phyloP scores from a whole-genome alignment of 176 grass and related monocot species.

The Zizania latifolia region DNA sequence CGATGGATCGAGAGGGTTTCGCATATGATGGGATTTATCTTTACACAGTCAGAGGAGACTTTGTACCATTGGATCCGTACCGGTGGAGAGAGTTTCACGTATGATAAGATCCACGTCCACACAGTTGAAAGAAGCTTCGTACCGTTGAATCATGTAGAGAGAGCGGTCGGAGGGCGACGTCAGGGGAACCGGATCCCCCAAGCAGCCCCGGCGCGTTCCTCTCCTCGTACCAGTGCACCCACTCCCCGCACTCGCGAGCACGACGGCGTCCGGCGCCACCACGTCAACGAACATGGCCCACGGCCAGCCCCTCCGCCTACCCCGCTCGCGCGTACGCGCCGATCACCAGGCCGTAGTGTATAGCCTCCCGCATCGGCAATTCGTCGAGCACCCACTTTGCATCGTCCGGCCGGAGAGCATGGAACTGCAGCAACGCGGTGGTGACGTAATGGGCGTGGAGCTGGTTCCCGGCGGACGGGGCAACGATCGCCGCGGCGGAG shows the following conservation, averaged over 20 bases:
- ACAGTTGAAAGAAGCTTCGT: too few species aligned
- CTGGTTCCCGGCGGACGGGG: slow-evolving; percentile 38
- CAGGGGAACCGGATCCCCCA: too few species aligned
- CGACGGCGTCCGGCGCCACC: slow-evolving; percentile 52
- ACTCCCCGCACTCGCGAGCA: slow-evolving; percentile 54
- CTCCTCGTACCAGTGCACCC: slow-evolving; percentile 57
- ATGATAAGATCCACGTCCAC: too few species aligned
- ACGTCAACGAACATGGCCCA: slow-evolving; percentile 43
- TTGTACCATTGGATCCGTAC: too few species aligned
- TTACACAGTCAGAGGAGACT: too few species aligned
- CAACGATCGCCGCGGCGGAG: slow-evolving; percentile 37
- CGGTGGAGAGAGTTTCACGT: too few species aligned
- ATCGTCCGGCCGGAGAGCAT: slow-evolving; percentile 25
- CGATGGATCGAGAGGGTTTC: too few species aligned
- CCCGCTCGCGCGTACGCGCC: slow-evolving; percentile 44
- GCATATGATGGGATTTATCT: too few species aligned
- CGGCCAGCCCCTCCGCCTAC: slow-evolving; percentile 33
- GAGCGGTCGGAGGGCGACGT: too few species aligned
- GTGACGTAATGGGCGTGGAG: slow-evolving; percentile 67
- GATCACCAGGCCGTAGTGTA: slow-evolving; percentile 82
- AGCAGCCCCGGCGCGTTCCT: slow-evolving; percentile 11
- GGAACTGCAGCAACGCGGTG: slow-evolving; percentile 59
- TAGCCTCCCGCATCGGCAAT: slow-evolving; percentile 40
- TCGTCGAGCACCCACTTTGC: slow-evolving; percentile 59
- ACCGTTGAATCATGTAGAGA: too few species aligned